Evolutionary conservation across 768 basidiomycete genomes (phyloP), one percentile per base, ranked within the genome.

Genomic region (Tremella fuciformis): DNA sequence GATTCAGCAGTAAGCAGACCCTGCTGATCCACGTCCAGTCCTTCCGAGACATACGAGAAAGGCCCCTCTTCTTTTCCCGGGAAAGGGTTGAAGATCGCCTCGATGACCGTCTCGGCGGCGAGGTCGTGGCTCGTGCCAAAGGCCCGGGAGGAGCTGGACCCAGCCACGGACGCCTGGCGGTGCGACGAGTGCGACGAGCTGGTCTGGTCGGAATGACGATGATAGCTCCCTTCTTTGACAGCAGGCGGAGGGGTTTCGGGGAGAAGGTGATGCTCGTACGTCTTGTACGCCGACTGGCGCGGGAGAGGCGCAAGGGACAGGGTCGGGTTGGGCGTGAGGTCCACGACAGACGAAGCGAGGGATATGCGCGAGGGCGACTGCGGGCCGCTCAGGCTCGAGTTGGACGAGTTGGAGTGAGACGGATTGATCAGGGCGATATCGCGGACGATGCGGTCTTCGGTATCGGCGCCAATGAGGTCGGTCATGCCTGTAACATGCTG

Each of bases 41-140:
- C 21, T 53, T 56, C 53, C 8, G 67, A 64, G 19, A 69, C 57
- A 63, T 64, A 71, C 2, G 67, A 65, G 55, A 71, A 65, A 25
- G 67, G 67, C 7, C 60, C 57, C 13, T 63, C 63, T 26, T 63
- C 68, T 15, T 22, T 25, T 4, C 57, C 60, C 2, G 71, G 64
- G 34, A 52, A 53, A 9, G 68, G 68, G 49, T 73, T 70, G 54
- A 70, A 73, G 18, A 73, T 60, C 11, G 66, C 66, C 55, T 73
- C 68, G 41, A 73, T 73, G 24, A 70, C 61, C 9, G 58, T 53
- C 13, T 70, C 66, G 16, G 71, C 58, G 1, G 66, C 53, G 9
- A 68, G 46, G 26, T 67, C 65, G 44, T 63, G 44, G 50, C n/a
- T 50, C n/a, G 26, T 22, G 19, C 29, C 25, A 37, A 42, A 55